Evolutionary conservation across 495 filamentous ascomycete genomes (phyloP), one percentile per base, ranked within the genome.

Genomic region (Penicillium coprophilum): DNA sequence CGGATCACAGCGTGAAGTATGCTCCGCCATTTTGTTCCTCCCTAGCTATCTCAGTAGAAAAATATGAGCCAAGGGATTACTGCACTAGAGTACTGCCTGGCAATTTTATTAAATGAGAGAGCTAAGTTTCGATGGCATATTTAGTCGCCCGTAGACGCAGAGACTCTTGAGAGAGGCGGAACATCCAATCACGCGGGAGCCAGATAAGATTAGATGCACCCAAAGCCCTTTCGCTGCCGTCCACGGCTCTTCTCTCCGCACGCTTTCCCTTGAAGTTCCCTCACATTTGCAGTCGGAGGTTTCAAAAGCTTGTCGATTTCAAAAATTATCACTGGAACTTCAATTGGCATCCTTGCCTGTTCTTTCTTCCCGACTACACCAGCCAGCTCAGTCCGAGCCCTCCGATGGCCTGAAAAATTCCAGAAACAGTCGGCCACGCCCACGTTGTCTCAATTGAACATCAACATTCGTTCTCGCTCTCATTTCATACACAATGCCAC

Each of bases 401-500:
- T 65, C 56, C 56, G 59, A 67, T 65, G 62, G 56, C 62, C 53
- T 68, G 56, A 59, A 64, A 69, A 56, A 55, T 41, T 48, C 32
- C 17, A 40, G 40, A 53, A 58, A 48, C 31, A 53, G 11, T 54
- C 54, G 60, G 52, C 50, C 52, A 50, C 60, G 59, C 43, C 55
- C 48, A 53, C 24, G 30, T 40, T 45, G 30, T 27, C 41, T 40
- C 45, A 40, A 53, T 48, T 51, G 40, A 53, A 38, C 36, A 20
- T 46, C 40, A 46, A 45, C 45, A 38, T 38, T 55, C 24, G 54
- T 36, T 52, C n/a, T n/a, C 34, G 20, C 24, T 41, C 20, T 15
- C 24, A 36, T 46, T 30, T 19, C 39, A 31, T 45, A 19, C 56
- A 77, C 56, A 52, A 96, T 96, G 91, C 88, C 92, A 50, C 90